Evolutionary conservation across 192 early-diverging fungal genomes (phyloP).

Genomic region (Dissophora globulifera): DNA sequence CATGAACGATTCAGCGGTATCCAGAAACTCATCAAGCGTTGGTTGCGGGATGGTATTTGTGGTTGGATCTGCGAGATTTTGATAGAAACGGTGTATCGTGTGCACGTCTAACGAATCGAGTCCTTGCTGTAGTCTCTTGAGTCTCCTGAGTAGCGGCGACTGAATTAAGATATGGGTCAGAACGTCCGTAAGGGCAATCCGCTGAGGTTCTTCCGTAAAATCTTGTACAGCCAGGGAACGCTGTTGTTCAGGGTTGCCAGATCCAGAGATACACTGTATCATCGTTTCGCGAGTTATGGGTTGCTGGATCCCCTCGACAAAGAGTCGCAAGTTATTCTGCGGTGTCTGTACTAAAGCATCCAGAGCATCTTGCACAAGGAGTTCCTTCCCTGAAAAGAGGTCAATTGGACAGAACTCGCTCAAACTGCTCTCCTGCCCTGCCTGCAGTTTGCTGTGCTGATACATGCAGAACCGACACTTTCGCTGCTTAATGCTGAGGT

Average conservation of each 20-base stretch:
- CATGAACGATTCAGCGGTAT: conserved; percentile 44
- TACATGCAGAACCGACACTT: conserved; percentile 86
- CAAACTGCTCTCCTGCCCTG: conserved; percentile 17
- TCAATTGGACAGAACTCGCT: conserved; percentile 78
- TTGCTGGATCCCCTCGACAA: conserved; percentile 53
- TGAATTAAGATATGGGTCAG: conserved; percentile 55
- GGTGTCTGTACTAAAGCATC: conserved; percentile 53
- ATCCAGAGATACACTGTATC: background rate
- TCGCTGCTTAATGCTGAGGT: conserved; percentile 58
- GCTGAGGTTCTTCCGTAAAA: background rate
- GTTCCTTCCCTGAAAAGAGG: conserved; percentile 59
- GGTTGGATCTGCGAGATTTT: background rate
- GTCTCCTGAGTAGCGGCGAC: conserved; percentile 57
- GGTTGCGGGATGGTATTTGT: conserved; percentile 31
- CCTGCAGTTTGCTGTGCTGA: conserved; percentile 62
- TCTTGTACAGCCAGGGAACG: background rate
- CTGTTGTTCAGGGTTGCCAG: background rate
- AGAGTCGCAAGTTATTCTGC: conserved; percentile 67
- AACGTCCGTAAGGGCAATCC: conserved; percentile 30
- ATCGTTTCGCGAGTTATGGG: conserved; percentile 5
- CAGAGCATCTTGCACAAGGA: conserved; percentile 52
- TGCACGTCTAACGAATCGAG: conserved; percentile 72
- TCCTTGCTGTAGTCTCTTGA: conserved; percentile 59
- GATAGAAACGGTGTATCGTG: conserved; percentile 50
- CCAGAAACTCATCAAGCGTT: conserved; percentile 55